A percentile compares a stretch with the other conserved stretches of the same genome.
Conservation (phyloP, 2,329 filamentous ascomycete species). For the Cladophialophora psammophila region DNA sequence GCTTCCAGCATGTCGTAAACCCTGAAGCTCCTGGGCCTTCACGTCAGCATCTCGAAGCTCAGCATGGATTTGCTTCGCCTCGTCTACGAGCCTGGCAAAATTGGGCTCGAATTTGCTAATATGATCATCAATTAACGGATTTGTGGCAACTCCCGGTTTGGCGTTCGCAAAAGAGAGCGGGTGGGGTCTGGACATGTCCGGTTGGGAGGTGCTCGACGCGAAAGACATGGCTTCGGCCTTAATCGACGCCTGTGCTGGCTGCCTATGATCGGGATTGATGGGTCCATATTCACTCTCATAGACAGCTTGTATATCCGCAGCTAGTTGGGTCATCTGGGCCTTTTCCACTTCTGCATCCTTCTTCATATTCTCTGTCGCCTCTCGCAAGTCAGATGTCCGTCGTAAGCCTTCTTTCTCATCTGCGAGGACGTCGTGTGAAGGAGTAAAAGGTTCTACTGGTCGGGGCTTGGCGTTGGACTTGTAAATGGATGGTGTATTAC, state of each 20-base stretch:
- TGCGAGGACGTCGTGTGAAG: slow-evolving; percentile 21
- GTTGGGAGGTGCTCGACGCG: not conserved
- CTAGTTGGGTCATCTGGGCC: slow-evolving; percentile 30
- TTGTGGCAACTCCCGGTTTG: slow-evolving; percentile 35
- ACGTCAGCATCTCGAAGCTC: slow-evolving; percentile 13
- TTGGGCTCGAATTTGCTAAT: slow-evolving; percentile 37
- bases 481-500: slow-evolving; percentile 34
- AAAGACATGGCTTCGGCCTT: not conserved
- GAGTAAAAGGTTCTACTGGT: slow-evolving; percentile 17
- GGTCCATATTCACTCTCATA: slow-evolving; percentile 41
- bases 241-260: slow-evolving; percentile 1
- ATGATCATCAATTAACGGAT: slow-evolving; percentile 36
- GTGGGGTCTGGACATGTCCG: slow-evolving; percentile 15
- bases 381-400: slow-evolving; percentile 19
- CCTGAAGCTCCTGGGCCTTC: not conserved
- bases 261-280: slow-evolving; percentile 33
- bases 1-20: not conserved
- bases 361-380: slow-evolving; percentile 24
- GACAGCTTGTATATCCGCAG: slow-evolving; percentile 37
- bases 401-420: slow-evolving; percentile 13
- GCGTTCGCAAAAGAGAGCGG: slow-evolving; percentile 34
- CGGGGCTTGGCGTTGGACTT: slow-evolving; percentile 12
- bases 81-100: slow-evolving; percentile 33
- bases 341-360: slow-evolving; percentile 20
- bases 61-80: slow-evolving; percentile 26